Percentiles rank a stretch among this genome's conserved stretches.
Evolutionary conservation across 352 stramenopile genomes (phyloP).

Genomic region (Blastocystis sp.): DNA sequence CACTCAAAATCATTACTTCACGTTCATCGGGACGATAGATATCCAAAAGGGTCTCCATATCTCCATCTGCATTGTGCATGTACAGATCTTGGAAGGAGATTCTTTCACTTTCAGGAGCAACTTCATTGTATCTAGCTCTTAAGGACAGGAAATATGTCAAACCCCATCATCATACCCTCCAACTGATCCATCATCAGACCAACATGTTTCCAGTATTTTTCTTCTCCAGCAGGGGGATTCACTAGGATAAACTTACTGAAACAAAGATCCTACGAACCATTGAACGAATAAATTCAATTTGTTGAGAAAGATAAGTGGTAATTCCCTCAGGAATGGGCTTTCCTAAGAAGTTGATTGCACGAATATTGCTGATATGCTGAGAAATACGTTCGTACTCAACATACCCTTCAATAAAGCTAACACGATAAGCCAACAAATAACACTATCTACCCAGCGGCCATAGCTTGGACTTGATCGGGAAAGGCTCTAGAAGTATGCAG

Average conservation of each 20-base stretch:
- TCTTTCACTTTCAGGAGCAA: background rate
- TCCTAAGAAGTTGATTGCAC: conserved; percentile 29
- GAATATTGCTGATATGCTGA: conserved; percentile 57
- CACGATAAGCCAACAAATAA: background rate
- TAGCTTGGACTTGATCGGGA: background rate
- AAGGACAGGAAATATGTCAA: background rate
- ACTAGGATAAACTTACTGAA: background rate
- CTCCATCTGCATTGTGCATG: conserved; percentile 58
- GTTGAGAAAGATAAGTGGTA: background rate
- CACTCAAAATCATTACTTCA: background rate
- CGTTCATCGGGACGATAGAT: conserved; percentile 6
- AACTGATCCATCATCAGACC: conserved; percentile 35
- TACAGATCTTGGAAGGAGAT: conserved; percentile 43
- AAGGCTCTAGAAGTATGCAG: background rate
- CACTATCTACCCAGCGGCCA: background rate
- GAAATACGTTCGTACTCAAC: conserved; percentile 24
- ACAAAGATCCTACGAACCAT: background rate
- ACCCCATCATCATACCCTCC: conserved; percentile 12
- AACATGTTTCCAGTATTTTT: conserved; percentile 25
- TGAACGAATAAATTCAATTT: conserved; percentile 14
- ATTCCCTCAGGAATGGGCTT: conserved; percentile 43
- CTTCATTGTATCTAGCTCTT: background rate
- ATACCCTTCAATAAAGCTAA: conserved; percentile 53
- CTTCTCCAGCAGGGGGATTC: conserved; percentile 4
- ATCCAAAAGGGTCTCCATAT: conserved; percentile 59